Conservation (phyloP, 2,329 filamentous ascomycete species). For the Ustulina deusta region DNA sequence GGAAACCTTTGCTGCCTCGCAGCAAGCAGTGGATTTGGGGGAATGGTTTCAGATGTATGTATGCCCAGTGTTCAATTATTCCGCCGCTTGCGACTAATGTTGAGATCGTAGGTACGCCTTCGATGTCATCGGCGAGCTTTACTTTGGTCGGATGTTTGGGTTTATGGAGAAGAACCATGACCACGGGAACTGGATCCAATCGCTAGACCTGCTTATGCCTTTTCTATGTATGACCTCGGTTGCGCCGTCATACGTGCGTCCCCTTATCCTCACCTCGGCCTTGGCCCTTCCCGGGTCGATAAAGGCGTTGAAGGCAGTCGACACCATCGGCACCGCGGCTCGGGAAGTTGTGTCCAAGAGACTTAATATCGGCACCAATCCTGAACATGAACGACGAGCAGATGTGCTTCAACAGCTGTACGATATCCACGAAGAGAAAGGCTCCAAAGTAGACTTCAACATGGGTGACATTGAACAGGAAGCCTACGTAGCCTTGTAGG, state of each 20-base stretch:
- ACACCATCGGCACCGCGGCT: constrained; percentile 34
- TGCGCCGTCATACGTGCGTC: constrained; percentile 36
- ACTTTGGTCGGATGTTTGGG: constrained; percentile 39
- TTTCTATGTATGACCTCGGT: constrained; percentile 38
- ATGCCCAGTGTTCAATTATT: constrained; percentile 6
- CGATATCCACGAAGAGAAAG: constrained; percentile 38
- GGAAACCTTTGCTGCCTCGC: constrained; percentile 23
- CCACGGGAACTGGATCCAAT: constrained; percentile 38
- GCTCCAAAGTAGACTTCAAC: constrained; percentile 35
- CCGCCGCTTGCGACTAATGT: constrained; percentile 9
- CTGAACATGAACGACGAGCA: constrained; percentile 29
- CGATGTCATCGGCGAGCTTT: constrained; percentile 42
- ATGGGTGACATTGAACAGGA: constrained; percentile 41
- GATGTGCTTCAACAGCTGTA: constrained; percentile 39
- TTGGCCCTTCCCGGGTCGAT: constrained; percentile 35
- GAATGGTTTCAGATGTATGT: constrained; percentile 38
- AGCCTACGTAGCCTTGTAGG: constrained; percentile 38
- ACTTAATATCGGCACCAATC: constrained; percentile 18
- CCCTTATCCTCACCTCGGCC: constrained; percentile 36
- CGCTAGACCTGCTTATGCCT: constrained; percentile 50
- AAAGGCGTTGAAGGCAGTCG: constrained; percentile 37
- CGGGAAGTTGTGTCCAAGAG: constrained; percentile 31
- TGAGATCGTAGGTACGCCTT: constrained; percentile 34
- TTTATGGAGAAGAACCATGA: constrained; percentile 39
- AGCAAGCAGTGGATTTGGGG: constrained; percentile 28